Evolutionary conservation across 176 grass and related monocot genomes (phyloP), one percentile per base, ranked within the genome.

Genomic region (Lolium rigidum): DNA sequence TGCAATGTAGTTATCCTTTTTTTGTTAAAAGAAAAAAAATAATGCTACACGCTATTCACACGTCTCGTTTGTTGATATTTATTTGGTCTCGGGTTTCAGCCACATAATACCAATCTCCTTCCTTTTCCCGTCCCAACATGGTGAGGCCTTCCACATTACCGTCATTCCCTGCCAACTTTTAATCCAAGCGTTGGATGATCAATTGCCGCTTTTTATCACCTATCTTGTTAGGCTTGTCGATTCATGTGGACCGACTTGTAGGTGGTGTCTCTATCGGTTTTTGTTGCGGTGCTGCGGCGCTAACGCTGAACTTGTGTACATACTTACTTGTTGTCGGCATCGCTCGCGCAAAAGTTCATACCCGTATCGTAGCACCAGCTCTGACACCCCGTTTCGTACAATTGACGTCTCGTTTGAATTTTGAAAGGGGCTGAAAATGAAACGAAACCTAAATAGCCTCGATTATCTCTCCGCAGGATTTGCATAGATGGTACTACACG

Each of bases 41-140:
- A 60, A 8, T n/a, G n/a, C 67, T 59, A 77, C 28, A 91, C 84
- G 62, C 77, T 86, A 91, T 83, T 66, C 37, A 14, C 69, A 46
- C 26, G 26, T 70, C 85, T 76, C 3, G 6, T 61, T 63, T 47
- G 31, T 38, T 5, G 91, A 95, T 95, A 91, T 90, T 93, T 95
- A 44, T 91, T 81, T 50, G 13, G 61, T 80, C 2, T 28, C n/a
- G n/a, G n/a, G 22, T 80, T 86, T 67, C 18, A 83, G 52, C 94
- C 89, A 95, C 91, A 91, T 83, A 93, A 77, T 44, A 69, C 17
- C 68, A 65, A 89, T 81, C 78, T 69, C 50, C 71, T 46, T 64
- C 58, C n/a, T 58, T 89, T 83, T 79, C 80, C 84, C 84, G 37
- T 58, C 44, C 31, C 79, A 87, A 74, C 65, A 70, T 59, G 9